These are phyloP conservation scores for Orobanche coerulescens DNA, from an alignment of 257 asterid species.

Conservation along the genomic window DNA sequence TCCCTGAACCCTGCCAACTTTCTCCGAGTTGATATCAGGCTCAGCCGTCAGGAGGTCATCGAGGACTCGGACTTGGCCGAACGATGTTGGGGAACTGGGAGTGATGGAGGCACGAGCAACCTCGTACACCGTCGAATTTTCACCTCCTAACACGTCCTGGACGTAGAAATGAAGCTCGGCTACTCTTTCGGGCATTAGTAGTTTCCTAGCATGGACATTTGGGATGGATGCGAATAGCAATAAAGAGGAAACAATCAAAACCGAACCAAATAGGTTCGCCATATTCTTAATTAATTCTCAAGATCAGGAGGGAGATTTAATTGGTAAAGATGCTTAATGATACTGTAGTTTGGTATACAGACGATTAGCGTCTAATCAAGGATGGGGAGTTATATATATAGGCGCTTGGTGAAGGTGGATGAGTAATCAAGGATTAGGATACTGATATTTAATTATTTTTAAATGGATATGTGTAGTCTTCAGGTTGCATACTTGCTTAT, in stretches of 20 bases:
- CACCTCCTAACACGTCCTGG: slow-evolving; percentile 28
- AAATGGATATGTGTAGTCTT: too few species aligned
- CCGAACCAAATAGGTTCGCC: slow-evolving; percentile 7
- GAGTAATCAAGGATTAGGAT: background rate
- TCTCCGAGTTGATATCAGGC: slow-evolving; percentile 25
- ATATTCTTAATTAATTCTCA: background rate
- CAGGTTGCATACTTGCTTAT: too few species aligned
- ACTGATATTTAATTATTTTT: too few species aligned
- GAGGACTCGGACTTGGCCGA: slow-evolving; percentile 27
- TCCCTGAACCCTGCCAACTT: slow-evolving; percentile 34
- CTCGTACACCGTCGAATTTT: slow-evolving; percentile 21
- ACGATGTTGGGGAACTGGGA: slow-evolving; percentile 21
- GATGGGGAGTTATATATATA: background rate
- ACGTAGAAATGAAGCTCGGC: slow-evolving; percentile 27
- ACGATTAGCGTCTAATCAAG: background rate
- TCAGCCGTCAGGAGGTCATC: slow-evolving; percentile 33
- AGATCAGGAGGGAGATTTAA: background rate
- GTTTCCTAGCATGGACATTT: background rate
- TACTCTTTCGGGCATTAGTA: slow-evolving; percentile 1
- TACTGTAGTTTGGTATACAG: too few species aligned
- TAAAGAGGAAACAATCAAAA: background rate
- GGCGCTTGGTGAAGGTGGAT: background rate
- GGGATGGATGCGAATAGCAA: background rate
- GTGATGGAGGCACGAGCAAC: slow-evolving; percentile 34
- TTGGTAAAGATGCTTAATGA: too few species aligned